phyloP scores from a whole-genome alignment of 768 basidiomycete species.

The Suillus americanus region DNA sequence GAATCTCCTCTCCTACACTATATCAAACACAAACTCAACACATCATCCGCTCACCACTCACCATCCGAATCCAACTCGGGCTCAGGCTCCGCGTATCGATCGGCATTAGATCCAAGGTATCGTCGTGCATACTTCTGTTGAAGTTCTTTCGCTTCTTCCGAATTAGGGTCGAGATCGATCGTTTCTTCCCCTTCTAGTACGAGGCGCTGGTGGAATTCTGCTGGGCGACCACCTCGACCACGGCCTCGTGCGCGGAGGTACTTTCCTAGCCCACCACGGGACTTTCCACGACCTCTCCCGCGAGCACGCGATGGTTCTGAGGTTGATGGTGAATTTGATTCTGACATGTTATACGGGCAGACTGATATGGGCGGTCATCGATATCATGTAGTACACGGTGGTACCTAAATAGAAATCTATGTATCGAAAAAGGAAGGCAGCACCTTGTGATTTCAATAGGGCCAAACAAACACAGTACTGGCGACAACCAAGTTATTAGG shows the following conservation, averaged over 20 bases:
- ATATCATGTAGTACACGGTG: neutral
- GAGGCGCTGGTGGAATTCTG: constrained; percentile 62
- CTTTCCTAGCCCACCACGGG: constrained; percentile 72
- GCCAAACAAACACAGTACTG: neutral
- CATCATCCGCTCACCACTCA: constrained; percentile 25
- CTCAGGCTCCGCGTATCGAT: constrained; percentile 72
- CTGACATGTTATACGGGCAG: neutral
- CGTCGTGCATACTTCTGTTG: constrained; percentile 54
- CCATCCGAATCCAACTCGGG: constrained; percentile 73
- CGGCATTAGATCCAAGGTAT: constrained; percentile 65
- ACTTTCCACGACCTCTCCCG: constrained; percentile 52
- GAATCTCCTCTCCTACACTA: constrained; percentile 55
- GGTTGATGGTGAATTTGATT: neutral
- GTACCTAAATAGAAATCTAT: neutral
- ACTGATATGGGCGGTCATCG: neutral
- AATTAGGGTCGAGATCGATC: constrained; percentile 33
- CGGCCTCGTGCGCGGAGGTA: constrained; percentile 71
- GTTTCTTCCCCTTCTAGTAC: constrained; percentile 57
- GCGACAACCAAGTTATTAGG: neutral
- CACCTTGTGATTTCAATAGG: neutral
- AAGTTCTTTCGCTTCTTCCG: constrained; percentile 50
- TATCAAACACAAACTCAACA: neutral
- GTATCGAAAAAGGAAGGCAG: constrained; percentile 1
- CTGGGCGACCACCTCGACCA: constrained; percentile 63
- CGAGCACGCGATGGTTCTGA: constrained; percentile 30